Evolutionary conservation across 768 basidiomycete genomes (phyloP).

Genomic region (Brasilioporus rufonigricans): DNA sequence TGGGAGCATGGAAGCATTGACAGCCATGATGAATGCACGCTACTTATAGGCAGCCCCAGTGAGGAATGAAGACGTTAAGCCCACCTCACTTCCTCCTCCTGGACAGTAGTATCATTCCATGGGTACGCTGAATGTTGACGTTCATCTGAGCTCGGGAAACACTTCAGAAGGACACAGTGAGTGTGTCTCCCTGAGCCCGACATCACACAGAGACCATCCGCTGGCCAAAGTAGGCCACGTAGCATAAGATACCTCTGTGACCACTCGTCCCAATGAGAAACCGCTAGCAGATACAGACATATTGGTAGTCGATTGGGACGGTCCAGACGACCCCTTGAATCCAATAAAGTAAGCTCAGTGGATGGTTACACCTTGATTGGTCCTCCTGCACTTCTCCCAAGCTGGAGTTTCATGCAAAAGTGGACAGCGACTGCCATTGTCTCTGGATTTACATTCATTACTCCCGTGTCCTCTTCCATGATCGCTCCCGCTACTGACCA

Average conservation of each 20-base stretch:
- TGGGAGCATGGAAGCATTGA: no score
- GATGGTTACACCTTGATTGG: neutral
- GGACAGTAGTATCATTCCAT: neutral
- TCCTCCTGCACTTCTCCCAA: conserved; percentile 20
- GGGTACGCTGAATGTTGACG: neutral
- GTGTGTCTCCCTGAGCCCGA: conserved; percentile 7
- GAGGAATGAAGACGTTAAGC: neutral
- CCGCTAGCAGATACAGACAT: neutral
- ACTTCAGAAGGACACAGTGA: neutral
- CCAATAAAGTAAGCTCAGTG: conserved; percentile 49
- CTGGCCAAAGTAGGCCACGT: neutral
- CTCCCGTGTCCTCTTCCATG: conserved; percentile 71
- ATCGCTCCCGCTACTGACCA: conserved; percentile 60
- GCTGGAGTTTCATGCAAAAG: conserved; percentile 58
- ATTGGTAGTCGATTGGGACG: conserved; percentile 60
- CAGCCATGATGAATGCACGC: no score
- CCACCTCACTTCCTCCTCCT: neutral
- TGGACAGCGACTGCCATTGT: conserved; percentile 67
- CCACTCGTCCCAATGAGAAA: neutral
- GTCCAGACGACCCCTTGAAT: conserved; percentile 55
- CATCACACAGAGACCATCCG: conserved; percentile 3
- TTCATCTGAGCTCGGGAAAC: neutral
- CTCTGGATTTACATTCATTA: conserved; percentile 66
- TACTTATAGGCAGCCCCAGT: no score
- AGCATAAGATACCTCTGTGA: neutral